These are phyloP conservation scores for Talaromyces thailandensis DNA, from an alignment of 495 filamentous ascomycete species.

Conservation along the genomic window DNA sequence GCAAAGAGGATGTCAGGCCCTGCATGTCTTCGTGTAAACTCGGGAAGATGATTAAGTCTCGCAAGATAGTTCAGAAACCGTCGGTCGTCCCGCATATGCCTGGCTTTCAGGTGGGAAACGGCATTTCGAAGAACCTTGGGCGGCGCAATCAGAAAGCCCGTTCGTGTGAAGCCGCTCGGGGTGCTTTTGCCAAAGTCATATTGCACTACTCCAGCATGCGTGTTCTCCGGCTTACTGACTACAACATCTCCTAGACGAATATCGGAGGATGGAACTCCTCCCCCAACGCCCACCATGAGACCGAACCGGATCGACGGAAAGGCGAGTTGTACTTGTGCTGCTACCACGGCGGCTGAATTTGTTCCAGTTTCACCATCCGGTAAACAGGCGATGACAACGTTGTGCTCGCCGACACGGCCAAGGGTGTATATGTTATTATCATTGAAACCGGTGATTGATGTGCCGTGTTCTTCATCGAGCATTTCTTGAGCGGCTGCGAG, in stretches of 20 bases:
- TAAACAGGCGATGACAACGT: slow-evolving; percentile 27
- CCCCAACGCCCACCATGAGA: slow-evolving; percentile 31
- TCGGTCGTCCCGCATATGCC: too few relatives aligned
- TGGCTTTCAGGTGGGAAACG: slow-evolving; percentile 1
- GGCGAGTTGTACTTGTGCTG: slow-evolving; percentile 16
- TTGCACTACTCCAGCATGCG: slow-evolving; percentile 14
- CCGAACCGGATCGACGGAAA: slow-evolving; percentile 22
- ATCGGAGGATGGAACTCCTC: slow-evolving; percentile 22
- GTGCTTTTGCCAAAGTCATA: slow-evolving; percentile 14
- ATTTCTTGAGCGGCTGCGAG: slow-evolving; percentile 22
- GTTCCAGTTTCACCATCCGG: slow-evolving; percentile 11
- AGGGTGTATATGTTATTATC: slow-evolving; percentile 24
- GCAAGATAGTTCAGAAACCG: too few relatives aligned
- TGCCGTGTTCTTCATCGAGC: slow-evolving; percentile 29
- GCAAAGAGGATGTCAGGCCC: too few relatives aligned
- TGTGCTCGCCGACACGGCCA: slow-evolving; percentile 22
- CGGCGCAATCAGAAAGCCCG: slow-evolving; percentile 9
- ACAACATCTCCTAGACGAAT: slow-evolving; percentile 22
- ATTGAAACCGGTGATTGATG: neutral
- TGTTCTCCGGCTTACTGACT: slow-evolving; percentile 12
- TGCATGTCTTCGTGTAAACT: too few relatives aligned
- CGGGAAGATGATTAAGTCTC: too few relatives aligned
- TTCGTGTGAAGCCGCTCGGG: slow-evolving; percentile 1
- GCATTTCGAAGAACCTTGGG: slow-evolving; percentile 3
- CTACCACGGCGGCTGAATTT: slow-evolving; percentile 14